Percentiles rank a stretch among this genome's conserved stretches.
Evolutionary conservation across 169 alveolate species (phyloP).

Genomic region (Eimeria necatrix): DNA sequence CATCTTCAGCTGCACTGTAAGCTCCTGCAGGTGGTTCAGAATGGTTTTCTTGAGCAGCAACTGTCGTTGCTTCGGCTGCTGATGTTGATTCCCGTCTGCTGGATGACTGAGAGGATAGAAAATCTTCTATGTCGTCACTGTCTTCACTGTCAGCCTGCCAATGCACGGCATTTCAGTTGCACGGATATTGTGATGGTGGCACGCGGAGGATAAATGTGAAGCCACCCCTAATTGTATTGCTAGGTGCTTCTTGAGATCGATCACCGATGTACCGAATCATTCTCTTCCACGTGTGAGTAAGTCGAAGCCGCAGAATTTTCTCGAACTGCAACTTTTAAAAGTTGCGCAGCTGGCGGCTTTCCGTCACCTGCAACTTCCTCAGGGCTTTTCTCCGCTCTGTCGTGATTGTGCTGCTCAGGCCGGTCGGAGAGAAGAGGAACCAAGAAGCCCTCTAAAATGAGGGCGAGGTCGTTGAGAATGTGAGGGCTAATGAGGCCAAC

Average conservation of each 20-base stretch:
- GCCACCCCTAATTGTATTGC: not conserved
- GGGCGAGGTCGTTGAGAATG: constrained; percentile 61
- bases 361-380: constrained; percentile 3
- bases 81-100: constrained; percentile 20
- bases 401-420: not conserved
- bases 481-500: constrained; percentile 31
- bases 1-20: not conserved
- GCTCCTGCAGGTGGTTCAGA: not conserved
- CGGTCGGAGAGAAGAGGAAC: constrained; percentile 59
- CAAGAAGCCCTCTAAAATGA: constrained; percentile 41
- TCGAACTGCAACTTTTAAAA: not conserved
- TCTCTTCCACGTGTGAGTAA: not conserved
- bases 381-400: not conserved
- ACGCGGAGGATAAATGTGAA: not conserved
- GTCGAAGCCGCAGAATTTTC: constrained; percentile 3
- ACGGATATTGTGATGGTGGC: not conserved
- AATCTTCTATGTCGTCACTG: not conserved
- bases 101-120: constrained; percentile 16
- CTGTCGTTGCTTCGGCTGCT: not conserved
- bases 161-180: not conserved
- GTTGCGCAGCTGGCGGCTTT: not conserved
- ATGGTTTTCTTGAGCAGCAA: not conserved
- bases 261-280: constrained; percentile 15
- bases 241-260: not conserved
- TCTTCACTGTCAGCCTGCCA: constrained; percentile 53